Evolutionary conservation across 257 asterid genomes (phyloP).

Genomic region (Solanum habrochaites): DNA sequence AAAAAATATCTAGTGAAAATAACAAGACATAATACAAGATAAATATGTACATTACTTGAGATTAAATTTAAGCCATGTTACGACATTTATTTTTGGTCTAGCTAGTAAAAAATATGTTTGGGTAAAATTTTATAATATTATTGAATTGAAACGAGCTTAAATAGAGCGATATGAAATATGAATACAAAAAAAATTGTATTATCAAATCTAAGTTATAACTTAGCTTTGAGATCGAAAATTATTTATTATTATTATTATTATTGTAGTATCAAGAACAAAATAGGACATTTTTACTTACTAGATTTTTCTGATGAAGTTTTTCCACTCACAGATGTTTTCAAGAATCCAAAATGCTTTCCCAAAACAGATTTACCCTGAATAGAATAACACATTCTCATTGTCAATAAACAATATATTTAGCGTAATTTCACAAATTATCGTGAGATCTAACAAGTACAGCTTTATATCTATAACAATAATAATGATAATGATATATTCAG

Average conservation of each 20-base stretch:
- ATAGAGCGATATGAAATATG: not conserved
- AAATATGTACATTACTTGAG: not conserved
- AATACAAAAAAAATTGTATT: not conserved
- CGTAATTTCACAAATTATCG: not conserved
- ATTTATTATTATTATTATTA: not conserved
- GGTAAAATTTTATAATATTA: not conserved
- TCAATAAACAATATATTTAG: not conserved
- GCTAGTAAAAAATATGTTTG: not conserved
- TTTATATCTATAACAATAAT: not conserved
- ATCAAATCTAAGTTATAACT: not conserved
- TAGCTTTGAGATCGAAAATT: rapidly evolving
- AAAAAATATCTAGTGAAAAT: not conserved
- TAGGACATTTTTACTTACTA: not conserved
- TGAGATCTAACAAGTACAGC: not conserved
- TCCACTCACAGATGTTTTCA: conserved; percentile 3
- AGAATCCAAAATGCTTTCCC: conserved; percentile 36
- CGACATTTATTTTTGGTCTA: not conserved
- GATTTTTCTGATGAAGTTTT: conserved; percentile 1
- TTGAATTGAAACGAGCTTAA: not conserved
- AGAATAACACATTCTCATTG: not conserved
- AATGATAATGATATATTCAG: not conserved
- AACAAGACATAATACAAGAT: not conserved
- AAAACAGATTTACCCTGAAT: conserved; percentile 48
- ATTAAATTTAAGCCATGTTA: not conserved
- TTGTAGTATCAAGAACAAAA: not conserved